Evolutionary conservation across 2,329 filamentous ascomycete genomes (phyloP).

Genomic region (Colletotrichum sp.): DNA sequence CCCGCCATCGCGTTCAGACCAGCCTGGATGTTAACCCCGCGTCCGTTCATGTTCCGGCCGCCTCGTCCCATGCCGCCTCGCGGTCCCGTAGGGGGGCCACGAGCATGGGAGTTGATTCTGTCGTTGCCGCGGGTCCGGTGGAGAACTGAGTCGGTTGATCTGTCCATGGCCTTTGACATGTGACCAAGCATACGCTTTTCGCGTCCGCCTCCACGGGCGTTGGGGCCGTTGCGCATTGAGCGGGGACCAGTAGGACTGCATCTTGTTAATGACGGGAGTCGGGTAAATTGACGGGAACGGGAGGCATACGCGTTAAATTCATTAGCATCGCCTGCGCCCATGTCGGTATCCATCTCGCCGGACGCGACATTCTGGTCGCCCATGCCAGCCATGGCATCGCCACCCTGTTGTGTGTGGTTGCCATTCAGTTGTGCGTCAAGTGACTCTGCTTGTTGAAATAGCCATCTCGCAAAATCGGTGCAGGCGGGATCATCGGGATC

Average conservation of each 20-base stretch:
- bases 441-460: constrained; percentile 84
- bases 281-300: constrained; percentile 1
- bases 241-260: constrained; percentile 90
- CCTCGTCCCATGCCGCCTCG: constrained; percentile 58
- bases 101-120: constrained; percentile 79
- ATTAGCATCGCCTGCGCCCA: constrained; percentile 63
- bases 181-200: constrained; percentile 88
- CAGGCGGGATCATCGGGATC: constrained; percentile 82
- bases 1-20: constrained; percentile 49
- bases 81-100: constrained; percentile 75
- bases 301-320: constrained; percentile 65
- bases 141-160: constrained; percentile 74
- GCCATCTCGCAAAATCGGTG: constrained; percentile 87
- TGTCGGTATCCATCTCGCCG: constrained; percentile 71
- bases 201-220: constrained; percentile 62
- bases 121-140: constrained; percentile 82
- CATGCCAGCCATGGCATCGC: constrained; percentile 32
- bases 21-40: constrained; percentile 53
- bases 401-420: constrained; percentile 34
- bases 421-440: constrained; percentile 70
- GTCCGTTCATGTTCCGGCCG: constrained; percentile 57
- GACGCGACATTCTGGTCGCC: constrained; percentile 37
- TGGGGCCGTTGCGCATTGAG: constrained; percentile 82
- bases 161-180: constrained; percentile 82
- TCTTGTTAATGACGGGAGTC: constrained; percentile 43